phyloP scores from a whole-genome alignment of 805 yeast genomes.

The Pichia heedii region DNA sequence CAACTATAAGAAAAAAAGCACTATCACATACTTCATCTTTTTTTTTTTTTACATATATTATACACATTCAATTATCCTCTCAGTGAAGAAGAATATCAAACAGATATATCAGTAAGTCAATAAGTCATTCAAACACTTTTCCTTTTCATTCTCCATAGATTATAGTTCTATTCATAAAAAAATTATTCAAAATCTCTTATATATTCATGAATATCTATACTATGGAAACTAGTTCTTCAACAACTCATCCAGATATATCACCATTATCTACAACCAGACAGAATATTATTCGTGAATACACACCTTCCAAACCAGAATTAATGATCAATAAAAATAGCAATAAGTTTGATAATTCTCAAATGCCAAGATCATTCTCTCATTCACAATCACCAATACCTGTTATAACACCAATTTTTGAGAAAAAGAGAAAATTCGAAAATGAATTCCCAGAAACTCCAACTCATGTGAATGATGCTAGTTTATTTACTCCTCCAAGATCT shows the following conservation, averaged over 20 bases:
- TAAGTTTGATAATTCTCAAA: neutral
- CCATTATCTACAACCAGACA: neutral
- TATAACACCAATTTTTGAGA: neutral
- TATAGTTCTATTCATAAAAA: too few relatives aligned
- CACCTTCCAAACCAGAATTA: neutral
- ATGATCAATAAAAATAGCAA: neutral
- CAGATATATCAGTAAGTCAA: too few relatives aligned
- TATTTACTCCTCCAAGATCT: conserved; percentile 11
- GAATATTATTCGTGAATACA: neutral
- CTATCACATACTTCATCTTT: neutral
- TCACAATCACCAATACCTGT: neutral
- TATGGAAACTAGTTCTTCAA: neutral
- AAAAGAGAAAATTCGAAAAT: conserved; percentile 4
- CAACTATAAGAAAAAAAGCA: too few relatives aligned
- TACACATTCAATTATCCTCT: too few relatives aligned
- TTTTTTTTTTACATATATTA: too few relatives aligned
- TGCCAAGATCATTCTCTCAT: conserved; percentile 6
- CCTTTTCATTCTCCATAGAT: too few relatives aligned
- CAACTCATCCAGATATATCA: neutral
- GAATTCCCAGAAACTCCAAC: conserved; percentile 2
- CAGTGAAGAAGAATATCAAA: too few relatives aligned
- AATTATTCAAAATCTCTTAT: too few relatives aligned
- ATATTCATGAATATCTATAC: neutral
- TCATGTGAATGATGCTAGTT: neutral
- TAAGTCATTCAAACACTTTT: too few relatives aligned